Percentiles rank a stretch among this genome's conserved stretches.
These are phyloP conservation scores for Phalaenopsis hybrid DNA, from an alignment of 116 monocot genomes.

Conservation along the genomic window DNA sequence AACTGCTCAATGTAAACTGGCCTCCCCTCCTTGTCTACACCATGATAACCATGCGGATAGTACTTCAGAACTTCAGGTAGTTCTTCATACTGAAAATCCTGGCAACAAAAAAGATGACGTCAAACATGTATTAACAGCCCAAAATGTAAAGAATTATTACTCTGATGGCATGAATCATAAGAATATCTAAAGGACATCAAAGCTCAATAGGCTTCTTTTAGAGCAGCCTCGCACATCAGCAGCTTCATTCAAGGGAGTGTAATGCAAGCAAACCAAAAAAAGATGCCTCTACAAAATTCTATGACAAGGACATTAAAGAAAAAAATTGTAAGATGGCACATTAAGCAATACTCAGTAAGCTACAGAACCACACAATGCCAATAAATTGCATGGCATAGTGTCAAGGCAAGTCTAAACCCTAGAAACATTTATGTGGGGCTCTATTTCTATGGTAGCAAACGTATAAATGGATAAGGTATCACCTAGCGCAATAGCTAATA, in stretches of 20 bases:
- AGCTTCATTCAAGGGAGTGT: background rate
- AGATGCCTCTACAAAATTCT: background rate
- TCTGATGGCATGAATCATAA: background rate
- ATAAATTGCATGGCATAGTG: too few relatives aligned
- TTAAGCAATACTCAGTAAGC: too few relatives aligned
- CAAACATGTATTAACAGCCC: background rate
- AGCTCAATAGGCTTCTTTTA: background rate
- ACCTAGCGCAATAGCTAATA: background rate
- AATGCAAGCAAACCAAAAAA: background rate
- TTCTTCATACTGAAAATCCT: slow-evolving; percentile 44
- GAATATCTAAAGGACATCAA: background rate
- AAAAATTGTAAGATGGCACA: too few relatives aligned
- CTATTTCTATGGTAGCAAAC: background rate
- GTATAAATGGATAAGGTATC: background rate
- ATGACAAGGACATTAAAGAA: background rate
- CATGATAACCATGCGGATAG: slow-evolving; percentile 55
- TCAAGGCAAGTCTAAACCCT: background rate
- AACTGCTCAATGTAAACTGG: slow-evolving; percentile 52
- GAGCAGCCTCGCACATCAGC: background rate
- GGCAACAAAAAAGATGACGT: slow-evolving; percentile 9
- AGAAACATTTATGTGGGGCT: background rate
- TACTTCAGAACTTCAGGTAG: slow-evolving; percentile 40
- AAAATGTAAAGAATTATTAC: slow-evolving; percentile 5
- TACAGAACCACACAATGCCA: too few relatives aligned
- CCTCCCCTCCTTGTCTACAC: slow-evolving; percentile 51